Evolutionary conservation across 1,284 basidiomycete species (phyloP), one percentile per base, ranked within the genome.

Genomic region (Rhodotorula sp.): DNA sequence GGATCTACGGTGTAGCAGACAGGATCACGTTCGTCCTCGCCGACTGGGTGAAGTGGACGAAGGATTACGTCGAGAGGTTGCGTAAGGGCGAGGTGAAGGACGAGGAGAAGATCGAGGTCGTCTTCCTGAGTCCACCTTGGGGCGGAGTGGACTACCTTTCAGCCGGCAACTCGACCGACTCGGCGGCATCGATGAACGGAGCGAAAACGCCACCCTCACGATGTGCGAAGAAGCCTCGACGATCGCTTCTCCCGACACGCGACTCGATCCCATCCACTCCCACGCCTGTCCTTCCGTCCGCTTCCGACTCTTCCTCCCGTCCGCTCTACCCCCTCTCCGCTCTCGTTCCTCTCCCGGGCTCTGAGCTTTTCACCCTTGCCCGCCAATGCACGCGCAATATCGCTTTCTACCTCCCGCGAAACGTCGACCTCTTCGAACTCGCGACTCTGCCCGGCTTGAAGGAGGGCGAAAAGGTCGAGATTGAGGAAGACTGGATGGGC

Each of bases 91-190:
- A 65, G 22, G 46, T 71, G 46, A 59, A 48, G 79, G 85, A 32
- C 29, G 70, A 76, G 24, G 79, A 82, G 39, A 85, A 84, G 66
- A 88, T 94, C 66, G 92, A 95, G 77, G 89, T 90, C 15, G 87
- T 95, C 20, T 97, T 97, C 79, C 85, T 95, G 49, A 93, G 90
- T 71, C 94, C 94, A 2, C 94, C 93, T 0, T 96, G 92, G 93
- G 94, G 93, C 74, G 90, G 91, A 34, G 90, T 89, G 7, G 84
- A 85, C 4, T 92, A 92, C 76, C 59, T 44, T 17, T 44, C 39
- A 3, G 92, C 92, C 94, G 93, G 74, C 90, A 91, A 32, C 89
- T 89, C 7, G 84, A 85, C 5, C 92, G 92, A 76, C 53, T 51
- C 49, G 13, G 59, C n/a, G 57, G 47, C 10, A 8, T 52, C 17